These are phyloP conservation scores for Dictyostelium firmibasis DNA, from an alignment of 78 protist species.

Conservation along the genomic window DNA sequence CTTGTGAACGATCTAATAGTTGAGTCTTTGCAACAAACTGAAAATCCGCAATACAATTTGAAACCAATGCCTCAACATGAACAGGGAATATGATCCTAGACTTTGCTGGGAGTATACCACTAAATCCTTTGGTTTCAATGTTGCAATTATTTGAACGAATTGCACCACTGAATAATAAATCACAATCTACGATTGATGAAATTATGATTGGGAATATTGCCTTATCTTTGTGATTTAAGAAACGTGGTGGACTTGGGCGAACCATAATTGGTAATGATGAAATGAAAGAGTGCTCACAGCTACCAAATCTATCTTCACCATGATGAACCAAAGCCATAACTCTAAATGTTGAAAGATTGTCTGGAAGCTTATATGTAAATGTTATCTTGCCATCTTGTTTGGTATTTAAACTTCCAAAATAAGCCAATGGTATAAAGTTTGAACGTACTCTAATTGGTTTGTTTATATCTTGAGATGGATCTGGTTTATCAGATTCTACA, in stretches of 20 bases:
- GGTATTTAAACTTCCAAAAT: background rate
- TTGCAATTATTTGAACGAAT: constrained; percentile 5
- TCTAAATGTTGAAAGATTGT: constrained; percentile 22
- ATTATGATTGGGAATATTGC: constrained; percentile 32
- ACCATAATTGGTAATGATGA: constrained; percentile 35
- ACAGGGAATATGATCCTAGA: constrained; percentile 7
- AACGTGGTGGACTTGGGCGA: constrained; percentile 45
- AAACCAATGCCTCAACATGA: background rate
- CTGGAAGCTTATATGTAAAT: constrained; percentile 29
- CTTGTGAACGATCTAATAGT: background rate
- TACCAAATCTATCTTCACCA: constrained; percentile 5
- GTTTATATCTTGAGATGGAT: background rate
- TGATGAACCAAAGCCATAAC: constrained; percentile 7
- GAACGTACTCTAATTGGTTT: constrained; percentile 14
- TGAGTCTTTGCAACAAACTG: background rate
- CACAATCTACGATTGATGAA: constrained; percentile 14
- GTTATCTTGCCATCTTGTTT: background rate
- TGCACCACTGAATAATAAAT: background rate
- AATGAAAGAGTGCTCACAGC: background rate
- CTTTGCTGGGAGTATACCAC: constrained; percentile 4
- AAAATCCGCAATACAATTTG: constrained; percentile 10
- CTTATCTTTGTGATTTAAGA: constrained; percentile 32
- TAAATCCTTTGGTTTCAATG: background rate
- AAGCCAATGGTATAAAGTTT: constrained; percentile 30
- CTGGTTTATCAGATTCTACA: background rate